These are phyloP conservation scores for Pseudozyma flocculosa DNA, from an alignment of 1,284 basidiomycete genomes.

Conservation along the genomic window DNA sequence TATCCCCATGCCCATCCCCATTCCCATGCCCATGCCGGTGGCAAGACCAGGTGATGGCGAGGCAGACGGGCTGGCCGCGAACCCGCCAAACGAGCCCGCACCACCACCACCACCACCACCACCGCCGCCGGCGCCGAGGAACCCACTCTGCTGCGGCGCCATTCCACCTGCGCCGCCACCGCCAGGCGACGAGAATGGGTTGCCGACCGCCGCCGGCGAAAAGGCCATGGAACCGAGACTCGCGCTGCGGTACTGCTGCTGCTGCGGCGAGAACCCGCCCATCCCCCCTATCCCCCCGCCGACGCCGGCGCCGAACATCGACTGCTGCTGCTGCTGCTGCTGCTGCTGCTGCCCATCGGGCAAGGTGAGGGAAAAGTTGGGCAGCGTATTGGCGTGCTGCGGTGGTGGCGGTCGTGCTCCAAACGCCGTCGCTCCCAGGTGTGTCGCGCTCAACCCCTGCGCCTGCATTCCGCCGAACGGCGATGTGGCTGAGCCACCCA, in stretches of 20 bases:
- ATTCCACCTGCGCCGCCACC: background rate
- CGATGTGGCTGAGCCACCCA: conserved; percentile 6
- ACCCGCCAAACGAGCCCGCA: background rate
- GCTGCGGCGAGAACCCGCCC: conserved; percentile 17
- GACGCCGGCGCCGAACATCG: background rate
- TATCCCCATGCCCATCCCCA: background rate
- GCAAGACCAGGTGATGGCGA: too few relatives aligned
- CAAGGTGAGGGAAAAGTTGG: background rate
- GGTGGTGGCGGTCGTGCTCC: conserved; percentile 3
- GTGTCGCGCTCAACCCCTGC: conserved; percentile 3
- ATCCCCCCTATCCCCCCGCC: conserved; percentile 8
- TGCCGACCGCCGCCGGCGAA: conserved; percentile 17
- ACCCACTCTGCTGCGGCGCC: conserved; percentile 7
- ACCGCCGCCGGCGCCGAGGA: too few relatives aligned
- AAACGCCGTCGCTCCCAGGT: background rate
- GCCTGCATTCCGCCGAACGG: conserved; percentile 16
- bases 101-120: too few relatives aligned
- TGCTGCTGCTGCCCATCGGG: conserved; percentile 2
- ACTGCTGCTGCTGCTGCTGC: background rate
- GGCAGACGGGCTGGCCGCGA: too few relatives aligned
- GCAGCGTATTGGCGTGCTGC: conserved; percentile 20
- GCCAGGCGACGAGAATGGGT: conserved; percentile 19
- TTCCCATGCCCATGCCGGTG: background rate
- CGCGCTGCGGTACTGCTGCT: conserved; percentile 23
- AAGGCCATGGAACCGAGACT: conserved; percentile 33